Percentiles rank a stretch among this genome's conserved stretches.
Evolutionary conservation across 1,284 basidiomycete species (phyloP).

Genomic region (Trametes pubescens): DNA sequence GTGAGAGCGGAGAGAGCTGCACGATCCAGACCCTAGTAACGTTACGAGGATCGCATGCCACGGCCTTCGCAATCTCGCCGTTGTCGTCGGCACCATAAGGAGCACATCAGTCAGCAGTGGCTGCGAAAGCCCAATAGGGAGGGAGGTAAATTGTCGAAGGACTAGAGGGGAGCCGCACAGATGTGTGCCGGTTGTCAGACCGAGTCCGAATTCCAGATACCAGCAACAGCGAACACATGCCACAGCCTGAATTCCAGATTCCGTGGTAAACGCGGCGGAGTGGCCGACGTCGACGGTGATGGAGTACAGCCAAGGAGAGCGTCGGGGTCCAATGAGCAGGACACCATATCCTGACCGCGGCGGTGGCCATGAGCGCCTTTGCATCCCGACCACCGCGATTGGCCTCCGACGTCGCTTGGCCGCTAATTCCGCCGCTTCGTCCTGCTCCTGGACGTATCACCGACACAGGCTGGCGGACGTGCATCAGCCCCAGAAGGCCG

Average conservation of each 20-base stretch:
- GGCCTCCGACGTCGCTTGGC: conserved; percentile 15
- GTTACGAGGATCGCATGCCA: not conserved
- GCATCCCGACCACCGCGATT: conserved; percentile 29
- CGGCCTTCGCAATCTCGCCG: conserved; percentile 18
- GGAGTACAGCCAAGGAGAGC: conserved; percentile 23
- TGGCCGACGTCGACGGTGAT: conserved; percentile 23
- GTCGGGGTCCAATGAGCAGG: conserved; percentile 28
- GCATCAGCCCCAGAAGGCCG: conserved; percentile 21
- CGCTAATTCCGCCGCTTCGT: conserved; percentile 9
- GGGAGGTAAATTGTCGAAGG: conserved; percentile 14
- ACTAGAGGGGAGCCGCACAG: not conserved
- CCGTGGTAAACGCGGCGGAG: conserved; percentile 24
- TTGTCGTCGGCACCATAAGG: conserved; percentile 13
- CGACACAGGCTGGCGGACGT: conserved; percentile 21
- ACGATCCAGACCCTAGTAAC: too few relatives aligned
- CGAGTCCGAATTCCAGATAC: conserved; percentile 29
- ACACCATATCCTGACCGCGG: conserved; percentile 24
- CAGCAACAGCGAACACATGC: conserved; percentile 18
- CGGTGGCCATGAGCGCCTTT: conserved; percentile 23
- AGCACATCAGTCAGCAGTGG: conserved; percentile 22
- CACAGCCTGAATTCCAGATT: conserved; percentile 33
- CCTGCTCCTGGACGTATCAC: conserved; percentile 17
- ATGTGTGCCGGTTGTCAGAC: conserved; percentile 5
- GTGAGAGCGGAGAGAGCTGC: too few relatives aligned
- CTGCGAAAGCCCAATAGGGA: conserved; percentile 23